Percentiles rank a stretch among this genome's conserved stretches.
phyloP scores from a whole-genome alignment of 257 asterid species.

The Capsicum rhomboideum region DNA sequence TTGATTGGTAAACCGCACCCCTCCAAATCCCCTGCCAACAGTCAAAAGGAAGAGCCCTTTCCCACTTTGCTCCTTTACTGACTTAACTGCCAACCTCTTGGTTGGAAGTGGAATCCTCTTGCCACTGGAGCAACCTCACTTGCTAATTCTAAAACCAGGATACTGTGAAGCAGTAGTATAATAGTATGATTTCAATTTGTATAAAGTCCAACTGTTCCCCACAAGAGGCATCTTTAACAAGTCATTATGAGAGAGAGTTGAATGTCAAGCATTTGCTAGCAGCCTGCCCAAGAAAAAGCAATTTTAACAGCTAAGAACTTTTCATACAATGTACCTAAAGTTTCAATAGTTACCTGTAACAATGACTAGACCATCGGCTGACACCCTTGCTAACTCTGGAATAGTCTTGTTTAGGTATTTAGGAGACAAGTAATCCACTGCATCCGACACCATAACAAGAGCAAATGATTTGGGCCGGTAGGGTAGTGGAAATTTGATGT shows the following conservation, averaged over 20 bases:
- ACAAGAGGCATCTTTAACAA: background rate
- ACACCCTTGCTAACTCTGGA: slow-evolving; percentile 77
- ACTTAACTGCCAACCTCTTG: background rate
- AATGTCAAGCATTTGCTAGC: background rate
- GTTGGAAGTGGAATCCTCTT: background rate
- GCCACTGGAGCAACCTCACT: background rate
- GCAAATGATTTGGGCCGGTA: slow-evolving; percentile 74
- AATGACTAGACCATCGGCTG: slow-evolving; percentile 73
- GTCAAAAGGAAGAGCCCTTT: background rate
- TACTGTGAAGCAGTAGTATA: background rate
- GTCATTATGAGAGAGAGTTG: background rate
- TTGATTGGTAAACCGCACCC: background rate
- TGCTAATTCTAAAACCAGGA: background rate
- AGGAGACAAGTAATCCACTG: slow-evolving; percentile 75
- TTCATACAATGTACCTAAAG: background rate
- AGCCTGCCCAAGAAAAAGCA: background rate
- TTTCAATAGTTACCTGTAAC: slow-evolving; percentile 48
- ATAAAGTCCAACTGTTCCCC: background rate
- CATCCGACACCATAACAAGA: slow-evolving; percentile 84
- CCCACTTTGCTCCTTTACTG: background rate
- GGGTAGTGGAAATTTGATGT: slow-evolving; percentile 81
- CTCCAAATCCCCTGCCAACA: background rate
- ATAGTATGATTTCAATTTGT: background rate
- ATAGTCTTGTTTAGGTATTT: slow-evolving; percentile 81
- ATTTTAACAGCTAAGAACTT: background rate